Evolutionary conservation across 768 basidiomycete genomes (phyloP).

Genomic region (Leucocoprinus sp.): DNA sequence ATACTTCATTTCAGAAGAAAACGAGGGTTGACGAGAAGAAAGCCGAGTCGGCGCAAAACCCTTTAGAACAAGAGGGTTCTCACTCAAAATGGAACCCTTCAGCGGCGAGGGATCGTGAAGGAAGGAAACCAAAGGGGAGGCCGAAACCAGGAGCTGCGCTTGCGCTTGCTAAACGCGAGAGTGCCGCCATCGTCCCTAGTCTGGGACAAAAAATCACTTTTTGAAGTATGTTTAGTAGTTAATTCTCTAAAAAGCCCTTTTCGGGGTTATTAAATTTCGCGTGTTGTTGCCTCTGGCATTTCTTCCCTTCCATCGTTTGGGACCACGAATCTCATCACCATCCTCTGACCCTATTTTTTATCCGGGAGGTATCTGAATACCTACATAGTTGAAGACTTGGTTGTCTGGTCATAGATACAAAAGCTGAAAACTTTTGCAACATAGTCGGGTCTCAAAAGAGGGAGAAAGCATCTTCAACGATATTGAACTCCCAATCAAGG

Average conservation of each 20-base stretch:
- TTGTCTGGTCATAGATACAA: background rate
- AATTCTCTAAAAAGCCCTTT: too few relatives aligned
- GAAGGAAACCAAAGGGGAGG: constrained; percentile 35
- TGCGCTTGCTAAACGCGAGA: constrained; percentile 68
- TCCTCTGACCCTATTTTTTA: constrained; percentile 7
- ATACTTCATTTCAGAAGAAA: background rate
- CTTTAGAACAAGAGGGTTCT: constrained; percentile 6
- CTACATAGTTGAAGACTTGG: too few relatives aligned
- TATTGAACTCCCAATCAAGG: too few relatives aligned
- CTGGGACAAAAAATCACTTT: constrained; percentile 71
- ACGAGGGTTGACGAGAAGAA: constrained; percentile 7
- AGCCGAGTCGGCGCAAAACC: constrained; percentile 7
- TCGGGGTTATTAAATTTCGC: too few relatives aligned
- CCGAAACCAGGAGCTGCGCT: constrained; percentile 75
- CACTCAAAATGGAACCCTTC: background rate
- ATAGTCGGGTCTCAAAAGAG: too few relatives aligned
- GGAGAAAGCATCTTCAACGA: too few relatives aligned
- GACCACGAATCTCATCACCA: background rate
- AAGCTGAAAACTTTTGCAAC: too few relatives aligned
- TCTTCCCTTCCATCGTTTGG: background rate
- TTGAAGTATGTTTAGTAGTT: constrained; percentile 17
- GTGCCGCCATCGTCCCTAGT: constrained; percentile 60
- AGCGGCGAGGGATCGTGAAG: constrained; percentile 14
- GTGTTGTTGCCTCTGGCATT: too few relatives aligned
- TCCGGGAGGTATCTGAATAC: too few relatives aligned